These are phyloP conservation scores for Bolboschoenus planiculmis DNA, from an alignment of 176 grass and related monocot genomes.

Conservation along the genomic window DNA sequence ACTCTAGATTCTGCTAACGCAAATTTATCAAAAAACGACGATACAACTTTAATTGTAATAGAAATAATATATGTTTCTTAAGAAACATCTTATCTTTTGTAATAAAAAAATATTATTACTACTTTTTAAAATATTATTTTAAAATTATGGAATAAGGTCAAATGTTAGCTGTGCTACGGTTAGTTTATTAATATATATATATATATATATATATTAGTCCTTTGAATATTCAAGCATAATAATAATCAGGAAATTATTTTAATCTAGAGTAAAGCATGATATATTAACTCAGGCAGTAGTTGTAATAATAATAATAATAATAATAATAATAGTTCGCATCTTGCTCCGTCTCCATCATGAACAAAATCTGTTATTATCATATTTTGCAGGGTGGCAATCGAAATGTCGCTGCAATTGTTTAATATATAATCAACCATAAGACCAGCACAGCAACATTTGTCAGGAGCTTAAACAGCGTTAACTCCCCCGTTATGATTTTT, in stretches of 20 bases:
- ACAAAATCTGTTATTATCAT: background rate
- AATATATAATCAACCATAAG: background rate
- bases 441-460: background rate
- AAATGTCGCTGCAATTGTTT: background rate
- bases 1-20: no score
- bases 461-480: constrained; percentile 1
- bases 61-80: no score
- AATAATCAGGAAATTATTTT: background rate
- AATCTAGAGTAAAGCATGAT: background rate
- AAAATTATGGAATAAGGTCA: background rate
- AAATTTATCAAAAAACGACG: no score
- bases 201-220: no score
- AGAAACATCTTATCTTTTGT: no score
- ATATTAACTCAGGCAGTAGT: no score
- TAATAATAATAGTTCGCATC: no score
- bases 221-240: background rate
- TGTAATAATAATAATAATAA: no score
- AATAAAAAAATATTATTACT: no score
- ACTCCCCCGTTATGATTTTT: constrained; percentile 25
- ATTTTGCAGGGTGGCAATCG: background rate
- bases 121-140: background rate
- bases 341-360: no score
- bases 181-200: no score
- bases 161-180: background rate
- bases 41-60: no score